Conservation (phyloP, 139 green algal species). For the Diplosphaera chodatii region DNA sequence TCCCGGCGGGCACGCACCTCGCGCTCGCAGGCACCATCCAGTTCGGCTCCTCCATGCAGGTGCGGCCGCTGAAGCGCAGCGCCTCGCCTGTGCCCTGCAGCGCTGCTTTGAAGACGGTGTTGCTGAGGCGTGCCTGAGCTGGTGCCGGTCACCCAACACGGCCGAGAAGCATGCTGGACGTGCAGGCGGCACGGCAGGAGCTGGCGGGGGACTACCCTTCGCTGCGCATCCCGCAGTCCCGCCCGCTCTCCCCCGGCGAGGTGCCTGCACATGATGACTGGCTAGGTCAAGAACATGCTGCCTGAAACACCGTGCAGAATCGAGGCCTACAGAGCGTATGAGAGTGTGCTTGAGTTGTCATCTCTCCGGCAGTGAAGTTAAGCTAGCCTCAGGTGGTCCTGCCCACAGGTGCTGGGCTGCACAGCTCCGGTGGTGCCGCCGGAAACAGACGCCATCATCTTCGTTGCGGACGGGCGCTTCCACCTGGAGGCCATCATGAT, state of each 20-base stretch:
- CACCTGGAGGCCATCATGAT: slow-evolving; percentile 99
- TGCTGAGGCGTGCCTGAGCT: no score
- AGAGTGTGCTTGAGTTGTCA: no score
- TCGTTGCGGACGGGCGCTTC: slow-evolving; percentile 91
- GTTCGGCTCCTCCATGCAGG: slow-evolving; percentile 82
- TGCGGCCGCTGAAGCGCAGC: no score
- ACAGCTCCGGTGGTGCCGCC: slow-evolving; percentile 72
- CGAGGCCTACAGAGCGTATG: no score
- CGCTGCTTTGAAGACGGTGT: no score
- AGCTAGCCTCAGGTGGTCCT: no score
- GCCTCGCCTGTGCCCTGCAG: no score
- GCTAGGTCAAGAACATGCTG: no score
- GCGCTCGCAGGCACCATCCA: slow-evolving; percentile 93
- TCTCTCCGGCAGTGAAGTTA: no score
- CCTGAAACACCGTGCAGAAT: no score
- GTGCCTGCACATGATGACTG: no score
- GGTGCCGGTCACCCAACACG: no score
- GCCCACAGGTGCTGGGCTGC: slow-evolving; percentile 95
- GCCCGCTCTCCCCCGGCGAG: slow-evolving; percentile 51
- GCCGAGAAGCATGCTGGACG: background rate
- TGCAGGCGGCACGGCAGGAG: slow-evolving; percentile 7
- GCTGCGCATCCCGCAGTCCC: slow-evolving; percentile 61
- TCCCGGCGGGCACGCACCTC: slow-evolving; percentile 31
- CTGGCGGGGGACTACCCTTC: background rate
- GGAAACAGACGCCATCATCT: slow-evolving; percentile 63